Percentiles rank a stretch among this genome's conserved stretches.
Conservation (phyloP, 192 early-diverging fungal species). For the Allomyces javanicus region DNA sequence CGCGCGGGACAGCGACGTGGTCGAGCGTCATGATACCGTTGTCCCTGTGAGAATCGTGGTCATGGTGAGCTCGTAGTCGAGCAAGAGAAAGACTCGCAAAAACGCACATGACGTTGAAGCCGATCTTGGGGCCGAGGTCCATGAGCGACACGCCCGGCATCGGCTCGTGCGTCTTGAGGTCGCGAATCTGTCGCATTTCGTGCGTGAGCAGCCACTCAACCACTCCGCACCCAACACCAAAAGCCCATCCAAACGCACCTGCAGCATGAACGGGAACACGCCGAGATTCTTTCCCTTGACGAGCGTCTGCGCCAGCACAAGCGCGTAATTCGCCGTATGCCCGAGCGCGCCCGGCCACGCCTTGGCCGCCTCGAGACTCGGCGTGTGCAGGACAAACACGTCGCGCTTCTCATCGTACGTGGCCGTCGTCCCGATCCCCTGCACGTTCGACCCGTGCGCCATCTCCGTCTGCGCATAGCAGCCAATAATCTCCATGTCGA, state of each 20-base stretch:
- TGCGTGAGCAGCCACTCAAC: no score
- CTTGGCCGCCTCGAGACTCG: conserved; percentile 56
- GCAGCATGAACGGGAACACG: conserved; percentile 59
- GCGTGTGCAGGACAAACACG: conserved; percentile 68
- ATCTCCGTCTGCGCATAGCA: conserved; percentile 73
- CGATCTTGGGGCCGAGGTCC: conserved; percentile 53
- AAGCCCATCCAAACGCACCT: conserved; percentile 14
- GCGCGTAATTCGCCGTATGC: conserved; percentile 54
- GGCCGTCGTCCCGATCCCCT: conserved; percentile 73
- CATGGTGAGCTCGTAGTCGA: no score
- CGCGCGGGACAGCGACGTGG: conserved; percentile 53
- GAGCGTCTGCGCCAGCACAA: conserved; percentile 65
- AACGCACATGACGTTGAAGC: conserved; percentile 11
- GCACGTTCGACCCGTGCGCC: conserved; percentile 62
- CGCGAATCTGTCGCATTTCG: conserved; percentile 12
- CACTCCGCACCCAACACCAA: no score
- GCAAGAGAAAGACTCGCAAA: no score
- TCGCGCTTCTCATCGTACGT: conserved; percentile 59
- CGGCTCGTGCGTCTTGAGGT: conserved; percentile 9
- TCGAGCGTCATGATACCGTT: conserved; percentile 73
- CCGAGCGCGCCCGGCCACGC: conserved; percentile 78
- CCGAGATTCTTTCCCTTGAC: conserved; percentile 53
- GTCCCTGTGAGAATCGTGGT: conserved; percentile 38
- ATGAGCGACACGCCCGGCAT: conserved; percentile 17
- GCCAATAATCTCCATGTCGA: conserved; percentile 55